Evolutionary conservation across 2,329 filamentous ascomycete genomes (phyloP).

Genomic region (Huntiella moniliformis): DNA sequence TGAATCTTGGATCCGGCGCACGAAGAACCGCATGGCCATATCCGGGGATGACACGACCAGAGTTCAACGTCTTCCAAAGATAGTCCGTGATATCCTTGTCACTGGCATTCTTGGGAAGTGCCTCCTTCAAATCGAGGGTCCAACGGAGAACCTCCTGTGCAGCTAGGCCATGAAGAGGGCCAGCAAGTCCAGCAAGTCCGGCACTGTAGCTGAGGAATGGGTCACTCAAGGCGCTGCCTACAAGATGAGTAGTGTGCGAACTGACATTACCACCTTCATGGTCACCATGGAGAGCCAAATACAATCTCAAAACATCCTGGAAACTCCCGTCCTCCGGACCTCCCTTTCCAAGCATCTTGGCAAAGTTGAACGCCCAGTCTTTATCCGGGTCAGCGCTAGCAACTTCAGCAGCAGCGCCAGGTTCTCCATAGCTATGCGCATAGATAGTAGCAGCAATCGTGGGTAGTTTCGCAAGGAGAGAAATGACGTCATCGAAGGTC

Average conservation of each 20-base stretch:
- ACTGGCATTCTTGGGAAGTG: slow-evolving; percentile 59
- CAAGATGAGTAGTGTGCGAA: slow-evolving; percentile 83
- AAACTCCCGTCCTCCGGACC: slow-evolving; percentile 80
- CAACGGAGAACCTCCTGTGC: slow-evolving; percentile 94
- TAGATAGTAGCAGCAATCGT: slow-evolving; percentile 96
- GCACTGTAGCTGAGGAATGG: slow-evolving; percentile 93
- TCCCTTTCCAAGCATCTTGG: slow-evolving; percentile 81
- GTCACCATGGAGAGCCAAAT: slow-evolving; percentile 91
- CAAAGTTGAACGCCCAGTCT: slow-evolving; percentile 99
- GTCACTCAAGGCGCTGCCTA: slow-evolving; percentile 84
- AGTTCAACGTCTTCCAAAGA: slow-evolving; percentile 84
- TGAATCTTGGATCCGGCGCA: slow-evolving; percentile 91
- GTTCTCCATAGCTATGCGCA: slow-evolving; percentile 57
- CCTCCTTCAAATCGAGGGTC: slow-evolving; percentile 88
- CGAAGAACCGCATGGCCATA: slow-evolving; percentile 92
- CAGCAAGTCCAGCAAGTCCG: slow-evolving; percentile 65
- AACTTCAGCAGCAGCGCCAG: slow-evolving; percentile 51
- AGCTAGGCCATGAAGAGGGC: slow-evolving; percentile 57
- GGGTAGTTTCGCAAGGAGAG: slow-evolving; percentile 83
- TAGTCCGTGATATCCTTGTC: slow-evolving; percentile 74
- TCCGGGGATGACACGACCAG: slow-evolving; percentile 80
- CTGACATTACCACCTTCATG: slow-evolving; percentile 98
- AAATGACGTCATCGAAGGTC: slow-evolving; percentile 88
- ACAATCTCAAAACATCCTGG: slow-evolving; percentile 83
- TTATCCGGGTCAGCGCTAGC: slow-evolving; percentile 62